Base-by-base conservation (phyloP, 306 rosid species). In the Pachyrhizus erosus region DNA sequence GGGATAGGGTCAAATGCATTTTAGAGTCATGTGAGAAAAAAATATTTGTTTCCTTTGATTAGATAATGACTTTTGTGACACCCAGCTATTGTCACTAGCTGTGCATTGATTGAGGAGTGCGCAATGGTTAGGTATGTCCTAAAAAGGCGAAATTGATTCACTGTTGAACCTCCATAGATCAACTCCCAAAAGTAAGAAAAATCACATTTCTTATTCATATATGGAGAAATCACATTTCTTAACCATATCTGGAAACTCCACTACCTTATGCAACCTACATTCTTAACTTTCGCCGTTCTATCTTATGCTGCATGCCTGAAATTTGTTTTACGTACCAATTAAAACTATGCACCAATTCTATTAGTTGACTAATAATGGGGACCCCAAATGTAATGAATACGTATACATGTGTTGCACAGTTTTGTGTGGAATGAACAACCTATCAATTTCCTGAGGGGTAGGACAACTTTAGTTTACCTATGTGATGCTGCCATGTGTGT, bases 61-160 rank as follows among this genome's bases (percentile, higher is more conserved):
- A 71, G 66, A 58, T 76, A 77, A 21, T 9, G 79, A 70, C 13
- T 64, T 77, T 77, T 58, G 57, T 60, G 60, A 58, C 62, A 52
- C 46, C 40, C 3, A 21, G 76, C 73, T 72, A 49, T 75, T 23
- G 73, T 26, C 84, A 87, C 88, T 86, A 78, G 74, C 80, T 29
- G 33, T 80, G 15, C 3, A 34, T 68, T 81, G 71, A 34, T 68
- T 81, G 71, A 82, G 78, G 43, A 68, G 12, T 81, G 76, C 49
- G 31, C 73, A 46, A 76, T 68, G 55, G 52, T 85, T 82, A 64
- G 90, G 88, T 78, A 73, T 73, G 88, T 37, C 73, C 66, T 42
- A 4, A 58, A 45, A 90, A 84, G 71, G 80, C 46, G 13, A 72
- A 26, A 23, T 82, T 87, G 86, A 84, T 88, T 81, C 62, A 45